Evolutionary conservation across 225 moss, liverwort and hornwort species (phyloP), one percentile per base, ranked within the genome.

Genomic region (Polytrichum commune): DNA sequence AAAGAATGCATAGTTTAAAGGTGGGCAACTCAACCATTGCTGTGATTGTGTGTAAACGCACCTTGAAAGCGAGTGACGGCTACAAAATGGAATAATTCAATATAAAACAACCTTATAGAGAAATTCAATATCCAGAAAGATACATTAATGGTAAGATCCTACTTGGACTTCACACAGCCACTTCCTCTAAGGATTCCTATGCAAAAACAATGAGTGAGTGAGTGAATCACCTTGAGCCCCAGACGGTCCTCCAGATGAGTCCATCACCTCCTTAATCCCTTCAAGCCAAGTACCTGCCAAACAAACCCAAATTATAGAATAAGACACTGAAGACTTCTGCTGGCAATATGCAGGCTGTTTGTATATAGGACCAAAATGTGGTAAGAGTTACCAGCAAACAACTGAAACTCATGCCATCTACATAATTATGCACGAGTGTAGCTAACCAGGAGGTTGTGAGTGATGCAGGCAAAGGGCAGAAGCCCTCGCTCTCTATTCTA

Each of bases 281-380:
- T 88, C 88, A 84, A 82, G 81, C 75, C 78, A 88, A 74, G 82
- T 82, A 62, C 88, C 88, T 88, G 75, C 67, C 66, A 67, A 46
- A 46, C 46, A 46, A 46, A 8, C 32, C 20, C n/a, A 24, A 23
- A 20, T 23, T 60, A 6, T 23, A 20, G 22, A 60, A 9, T 60
- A 60, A 60, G 24, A n/a, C 24, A n/a, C 60, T 60, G 22, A 2
- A 6, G 60, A 60, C n/a, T 24, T 7, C 22, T 60, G 60, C 60
- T 60, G 22, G 60, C 60, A 60, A 60, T 60, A 9, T 60, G 60
- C 22, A 23, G 22, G 60, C 60, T 60, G 24, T 60, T 60, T 60
- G 22, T n/a, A 60, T 60, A 16, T 46, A 60, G 24, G 7, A 22
- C 22, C 24, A 65, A 18, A n/a, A 65, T 24, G 64, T 65, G 64